Base-by-base conservation (phyloP, 1,139 yeast species). In the Taphrina betulina region DNA sequence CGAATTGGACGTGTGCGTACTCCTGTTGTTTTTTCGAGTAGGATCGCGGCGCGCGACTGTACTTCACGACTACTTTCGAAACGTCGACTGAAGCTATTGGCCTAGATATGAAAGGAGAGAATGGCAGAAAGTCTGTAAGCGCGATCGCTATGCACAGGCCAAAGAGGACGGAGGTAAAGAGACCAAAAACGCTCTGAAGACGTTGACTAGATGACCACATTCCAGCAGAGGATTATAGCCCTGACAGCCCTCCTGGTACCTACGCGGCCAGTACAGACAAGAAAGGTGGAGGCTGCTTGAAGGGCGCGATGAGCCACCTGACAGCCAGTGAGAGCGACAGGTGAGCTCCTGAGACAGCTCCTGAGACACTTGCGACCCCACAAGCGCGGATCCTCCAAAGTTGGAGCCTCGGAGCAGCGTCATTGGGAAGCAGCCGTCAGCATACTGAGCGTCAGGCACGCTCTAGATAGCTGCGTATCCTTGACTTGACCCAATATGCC, bases 41-140 rank as follows among this genome's bases (percentile, higher is more conserved):
- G 1, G 95, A 81, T 0, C 96, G 96, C 65, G 79, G 86, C 60
- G 81, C 78, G 65, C 86, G 81, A 48, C 92, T 81, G 61, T 76
- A 77, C 67, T 83, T 85, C 43, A 50, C 54, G 38, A 50, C 75
- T 62, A 16, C 63, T 59, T 57, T 67, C 57, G 61, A 24, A n/a
- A 57, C 38, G 38, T 53, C 44, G 5, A 33, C 12, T 22, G 8
- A 20, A 14, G 41, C 42, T 7, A 41, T 3, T 10, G 58, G 40
- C 19, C 16, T 10, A 14, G 62, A 34, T 16, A 14, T 38, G 28
- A 33, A 41, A 12, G 16, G 23, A 10, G 28, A 10, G 28, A 35
- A 16, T 5, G 31, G 57, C 14, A 35, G 43, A 16, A n/a, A 42
- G 35, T 35, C 35, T 7, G 51, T 40, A 7, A 38, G 50, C 8